Evolutionary conservation across 805 yeast species (phyloP), one percentile per base, ranked within the genome.

Genomic region (Yamadazyma nakazawae): DNA sequence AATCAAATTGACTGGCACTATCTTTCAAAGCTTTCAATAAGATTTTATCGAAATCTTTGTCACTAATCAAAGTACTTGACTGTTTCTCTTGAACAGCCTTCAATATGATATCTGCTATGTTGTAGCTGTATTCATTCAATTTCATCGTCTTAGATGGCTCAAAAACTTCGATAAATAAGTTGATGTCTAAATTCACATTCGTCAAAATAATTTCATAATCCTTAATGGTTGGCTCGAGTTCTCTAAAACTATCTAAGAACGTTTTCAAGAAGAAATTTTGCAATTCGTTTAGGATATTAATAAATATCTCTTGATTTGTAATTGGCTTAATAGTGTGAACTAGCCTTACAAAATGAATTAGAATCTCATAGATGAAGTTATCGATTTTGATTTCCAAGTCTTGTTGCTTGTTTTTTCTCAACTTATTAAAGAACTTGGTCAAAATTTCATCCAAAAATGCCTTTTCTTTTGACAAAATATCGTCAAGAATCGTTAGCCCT

Each of bases 341-440:
- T 34, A 72, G 54, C 50, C 66, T 69, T 12, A 72, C 76, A 54
- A 70, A 70, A 52, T 70, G 75, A 26, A 70, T 57, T 42, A 72
- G 58, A 5, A 66, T 57, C 37, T 65, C 71, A 53, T 67, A 72
- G 13, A 70, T 62, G 39, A 69, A 70, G 2, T 71, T 71, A 48
- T 72, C 74, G 9, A 72, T 61, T 26, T 57, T 53, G 16, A 67
- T 43, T 21, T 43, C 52, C 5, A 34, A 16, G n/a, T 25, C 41
- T 21, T 8, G 40, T 14, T 35, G 11, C 13, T 24, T 25, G 16
- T 49, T 31, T 11, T 42, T 39, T 24, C 44, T 51, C 30, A 49
- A 40, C 19, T 48, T 54, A 30, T 49, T 51, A 50, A 56, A 58
- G 60, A 68, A 56, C n/a, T 50, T 54, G 28, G 50, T 57, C 3